Base-by-base conservation (phyloP, 2,329 filamentous ascomycete genomes). In the Cadophora malorum region DNA sequence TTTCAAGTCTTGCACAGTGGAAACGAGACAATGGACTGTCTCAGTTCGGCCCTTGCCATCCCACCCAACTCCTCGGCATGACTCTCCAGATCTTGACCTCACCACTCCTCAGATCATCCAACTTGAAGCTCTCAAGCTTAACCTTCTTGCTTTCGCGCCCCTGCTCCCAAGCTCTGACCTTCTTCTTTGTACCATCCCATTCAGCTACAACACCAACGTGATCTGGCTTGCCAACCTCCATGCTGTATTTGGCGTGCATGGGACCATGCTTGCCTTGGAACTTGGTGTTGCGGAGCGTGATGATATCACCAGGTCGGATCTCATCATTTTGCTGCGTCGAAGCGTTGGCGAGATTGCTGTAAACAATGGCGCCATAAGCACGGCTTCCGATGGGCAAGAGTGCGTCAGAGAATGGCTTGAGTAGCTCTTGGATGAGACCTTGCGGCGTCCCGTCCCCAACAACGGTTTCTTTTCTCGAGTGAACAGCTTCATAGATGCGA, bases 121-220 rank as follows among this genome's bases (percentile, higher is more conserved):
- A 85, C 82, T 94, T 92, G 82, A 95, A 98, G 81, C 94, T 97
- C 83, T 98, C 95, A 69, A 93, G 83, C 83, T 96, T 96, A 65
- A 96, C 90, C 83, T 97, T 98, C 80, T 91, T 95, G 79, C 89
- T 94, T 82, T 98, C 95, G 16, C 95, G 84, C 0, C 95, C 95
- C 78, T 99, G 96, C 79, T 98, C 96, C 92, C 93, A 98, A 1
- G 91, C 94, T 33, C 94, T 84, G 31, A 99, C 91, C 85, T 98
- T 97, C 86, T 97, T 97, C 87, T 97, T 97, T 50, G 93, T 97
- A 3, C 96, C 96, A 79, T 99, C 96, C 96, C 96, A 99, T 79
- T 99, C 96, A 10, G 93, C 88, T 4, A 99, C 95, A 2, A 99
- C 83, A 1, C 88, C 96, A 0, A 98, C 95, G 76, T 99, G 96